phyloP scores from a whole-genome alignment of 2,329 filamentous ascomycete genomes.

The Ceratocystis smalleyi region DNA sequence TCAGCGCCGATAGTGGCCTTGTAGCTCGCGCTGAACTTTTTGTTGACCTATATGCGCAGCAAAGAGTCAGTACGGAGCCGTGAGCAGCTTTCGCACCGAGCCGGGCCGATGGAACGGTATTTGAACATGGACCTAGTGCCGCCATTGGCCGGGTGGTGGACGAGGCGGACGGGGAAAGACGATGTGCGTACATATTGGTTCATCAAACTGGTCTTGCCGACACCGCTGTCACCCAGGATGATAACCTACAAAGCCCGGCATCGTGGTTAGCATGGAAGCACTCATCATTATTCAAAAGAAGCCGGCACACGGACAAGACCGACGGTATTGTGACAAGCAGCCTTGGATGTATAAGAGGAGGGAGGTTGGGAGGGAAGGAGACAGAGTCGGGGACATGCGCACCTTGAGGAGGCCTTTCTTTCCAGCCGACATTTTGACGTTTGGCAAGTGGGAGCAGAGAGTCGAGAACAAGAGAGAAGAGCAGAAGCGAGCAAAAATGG shows the following conservation, averaged over 20 bases:
- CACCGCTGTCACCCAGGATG: constrained; percentile 95
- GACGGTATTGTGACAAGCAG: neutral
- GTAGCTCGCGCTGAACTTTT: constrained; percentile 99
- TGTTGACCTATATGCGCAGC: constrained; percentile 65
- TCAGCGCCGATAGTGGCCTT: constrained; percentile 98
- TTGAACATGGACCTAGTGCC: neutral
- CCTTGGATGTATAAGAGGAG: neutral
- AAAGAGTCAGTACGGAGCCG: neutral
- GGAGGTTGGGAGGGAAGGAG: constrained; percentile 6
- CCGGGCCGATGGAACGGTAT: neutral
- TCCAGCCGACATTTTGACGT: constrained; percentile 51
- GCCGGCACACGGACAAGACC: neutral
- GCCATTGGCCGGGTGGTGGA: neutral
- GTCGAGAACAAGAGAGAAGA: neutral
- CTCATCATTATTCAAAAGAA: neutral
- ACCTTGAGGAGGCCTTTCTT: constrained; percentile 91
- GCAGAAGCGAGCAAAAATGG: neutral
- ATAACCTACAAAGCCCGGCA: constrained; percentile 57
- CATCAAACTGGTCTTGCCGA: constrained; percentile 99
- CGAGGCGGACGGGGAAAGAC: neutral
- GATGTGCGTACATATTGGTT: constrained; percentile 91
- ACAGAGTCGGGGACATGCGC: constrained; percentile 20
- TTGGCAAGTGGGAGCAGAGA: neutral
- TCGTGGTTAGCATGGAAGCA: constrained; percentile 2
- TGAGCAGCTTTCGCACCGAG: neutral